Evolutionary conservation across 2,329 filamentous ascomycete species (phyloP).

Genomic region (Didymella segeticola): DNA sequence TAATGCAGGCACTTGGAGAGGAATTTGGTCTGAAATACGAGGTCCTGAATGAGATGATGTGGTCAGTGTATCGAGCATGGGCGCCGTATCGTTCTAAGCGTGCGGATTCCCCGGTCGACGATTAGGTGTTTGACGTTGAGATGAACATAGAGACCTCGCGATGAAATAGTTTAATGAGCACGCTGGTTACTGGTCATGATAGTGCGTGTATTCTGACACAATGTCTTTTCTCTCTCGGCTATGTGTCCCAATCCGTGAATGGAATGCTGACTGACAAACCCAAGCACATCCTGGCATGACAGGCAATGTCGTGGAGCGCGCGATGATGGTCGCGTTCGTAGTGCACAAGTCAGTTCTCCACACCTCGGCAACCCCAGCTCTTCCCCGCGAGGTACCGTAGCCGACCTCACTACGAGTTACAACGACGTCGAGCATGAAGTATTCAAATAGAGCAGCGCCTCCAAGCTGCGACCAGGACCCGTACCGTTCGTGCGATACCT

Average conservation of each 20-base stretch:
- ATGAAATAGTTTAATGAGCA: no score
- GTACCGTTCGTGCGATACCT: not conserved
- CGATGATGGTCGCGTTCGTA: no score
- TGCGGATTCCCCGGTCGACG: not conserved
- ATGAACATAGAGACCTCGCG: no score
- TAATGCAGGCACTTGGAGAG: not conserved
- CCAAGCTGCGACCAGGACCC: not conserved
- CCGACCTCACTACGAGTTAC: constrained; percentile 34
- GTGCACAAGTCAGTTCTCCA: constrained; percentile 3
- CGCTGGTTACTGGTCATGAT: not conserved
- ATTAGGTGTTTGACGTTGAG: not conserved
- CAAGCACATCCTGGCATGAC: no score
- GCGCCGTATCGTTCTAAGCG: not conserved
- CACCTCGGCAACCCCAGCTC: constrained; percentile 39
- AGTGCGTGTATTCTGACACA: no score
- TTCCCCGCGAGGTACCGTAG: constrained; percentile 40
- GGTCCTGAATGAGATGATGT: constrained; percentile 1
- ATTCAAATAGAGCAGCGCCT: not conserved
- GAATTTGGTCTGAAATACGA: not conserved
- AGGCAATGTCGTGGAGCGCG: no score
- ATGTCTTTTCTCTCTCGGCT: no score
- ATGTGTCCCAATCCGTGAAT: no score
- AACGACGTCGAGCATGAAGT: constrained; percentile 39
- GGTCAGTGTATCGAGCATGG: constrained; percentile 5
- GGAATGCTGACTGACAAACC: no score